Percentiles rank a stretch among this genome's conserved stretches.
Conservation (phyloP, 352 stramenopile genomes). For the Phytophthora brassicae region DNA sequence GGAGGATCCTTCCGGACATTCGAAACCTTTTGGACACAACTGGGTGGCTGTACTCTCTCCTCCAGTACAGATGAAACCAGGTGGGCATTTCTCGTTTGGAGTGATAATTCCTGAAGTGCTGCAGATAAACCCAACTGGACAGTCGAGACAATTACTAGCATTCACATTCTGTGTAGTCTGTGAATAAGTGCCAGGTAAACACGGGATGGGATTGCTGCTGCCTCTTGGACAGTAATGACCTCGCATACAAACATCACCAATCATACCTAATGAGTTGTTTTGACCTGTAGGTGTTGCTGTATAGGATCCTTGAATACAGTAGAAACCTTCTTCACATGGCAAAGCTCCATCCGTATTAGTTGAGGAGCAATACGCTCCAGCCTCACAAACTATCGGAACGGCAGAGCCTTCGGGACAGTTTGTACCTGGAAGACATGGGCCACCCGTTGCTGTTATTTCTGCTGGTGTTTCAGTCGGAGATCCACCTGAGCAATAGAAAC, state of each 20-base stretch:
- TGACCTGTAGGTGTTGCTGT: constrained; percentile 70
- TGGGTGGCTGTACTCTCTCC: constrained; percentile 54
- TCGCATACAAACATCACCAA: constrained; percentile 67
- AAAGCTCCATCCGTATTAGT: constrained; percentile 72
- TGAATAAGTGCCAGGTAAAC: constrained; percentile 72
- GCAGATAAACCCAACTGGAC: constrained; percentile 63
- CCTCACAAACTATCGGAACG: constrained; percentile 78
- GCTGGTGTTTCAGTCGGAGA: constrained; percentile 57
- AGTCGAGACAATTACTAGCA: constrained; percentile 66
- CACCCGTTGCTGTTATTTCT: constrained; percentile 40
- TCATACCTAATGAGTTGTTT: constrained; percentile 68
- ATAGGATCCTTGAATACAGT: constrained; percentile 87
- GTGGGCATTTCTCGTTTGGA: constrained; percentile 50
- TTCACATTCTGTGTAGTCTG: constrained; percentile 63
- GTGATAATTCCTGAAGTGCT: constrained; percentile 48
- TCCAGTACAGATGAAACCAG: constrained; percentile 63
- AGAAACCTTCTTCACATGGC: constrained; percentile 81
- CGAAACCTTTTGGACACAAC: constrained; percentile 64
- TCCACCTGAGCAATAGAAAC: constrained; percentile 82
- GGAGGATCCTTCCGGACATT: constrained; percentile 69
- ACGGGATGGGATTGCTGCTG: constrained; percentile 82
- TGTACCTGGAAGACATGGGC: constrained; percentile 76
- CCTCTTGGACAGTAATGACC: constrained; percentile 81
- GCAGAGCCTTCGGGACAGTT: constrained; percentile 89
- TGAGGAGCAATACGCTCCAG: constrained; percentile 78